Evolutionary conservation across 2,329 filamentous ascomycete genomes (phyloP), one percentile per base, ranked within the genome.

Genomic region (Alternaria ethzedia): DNA sequence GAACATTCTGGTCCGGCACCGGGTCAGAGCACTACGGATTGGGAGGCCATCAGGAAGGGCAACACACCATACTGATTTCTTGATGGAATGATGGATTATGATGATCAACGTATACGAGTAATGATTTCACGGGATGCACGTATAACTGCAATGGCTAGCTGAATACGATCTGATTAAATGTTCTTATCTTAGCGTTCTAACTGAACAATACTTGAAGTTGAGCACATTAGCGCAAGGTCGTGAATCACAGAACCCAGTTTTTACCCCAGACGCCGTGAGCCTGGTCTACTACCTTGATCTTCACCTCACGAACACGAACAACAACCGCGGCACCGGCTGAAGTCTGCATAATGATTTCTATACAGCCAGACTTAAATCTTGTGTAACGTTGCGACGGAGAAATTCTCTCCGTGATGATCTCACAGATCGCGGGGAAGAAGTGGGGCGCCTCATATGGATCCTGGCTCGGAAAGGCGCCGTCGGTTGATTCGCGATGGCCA

Each of bases 1-100:
- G 26, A 58, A 9, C 59, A 60, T 58, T 28, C 61, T 54, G 57
- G 57, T 28, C 30, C 43, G 25, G 43, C 41, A 28, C 10, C 63
- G 15, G 57, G 49, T 28, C 50, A 58, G 30, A 28, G 36, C 25
- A 30, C 45, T 21, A 57, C 57, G 3, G 65, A 75, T 50, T 74
- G 68, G 71, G 63, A 78, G 47, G 69, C 51, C 6, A 69, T 76
- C 11, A 67, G 61, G 41, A 76, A 77, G 69, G 67, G 65, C 6
- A 68, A 78, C 46, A 75, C 71, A 23, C 69, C 69, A 7, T 77
- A 75, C 43, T 78, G 62, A 58, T 7, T 36, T 13, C 28, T 41
- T 43, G 26, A 46, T 50, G 17, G 28, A 15, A 13, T 54, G 12
- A 17, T 41, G n/a, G 17, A 26, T 11, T 25, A 46, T 30, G 17